These are phyloP conservation scores for Malus hybrid DNA, from an alignment of 331 rosid species.

Conservation along the genomic window DNA sequence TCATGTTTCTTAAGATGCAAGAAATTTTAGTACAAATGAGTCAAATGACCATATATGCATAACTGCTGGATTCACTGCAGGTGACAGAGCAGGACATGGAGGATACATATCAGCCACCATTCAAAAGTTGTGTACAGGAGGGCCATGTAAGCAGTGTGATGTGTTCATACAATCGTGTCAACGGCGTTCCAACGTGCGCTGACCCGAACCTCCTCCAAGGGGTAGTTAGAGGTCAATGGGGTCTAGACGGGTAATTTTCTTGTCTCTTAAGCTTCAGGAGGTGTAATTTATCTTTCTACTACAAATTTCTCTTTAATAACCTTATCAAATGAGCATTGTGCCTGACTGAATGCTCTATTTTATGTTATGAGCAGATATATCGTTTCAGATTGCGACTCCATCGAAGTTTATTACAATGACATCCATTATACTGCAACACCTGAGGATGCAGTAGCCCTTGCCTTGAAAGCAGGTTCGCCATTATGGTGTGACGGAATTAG, in stretches of 20 bases:
- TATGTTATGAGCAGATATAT: constrained; percentile 40
- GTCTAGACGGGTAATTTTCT: constrained; percentile 56
- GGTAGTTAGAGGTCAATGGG: constrained; percentile 65
- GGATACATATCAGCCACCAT: constrained; percentile 80
- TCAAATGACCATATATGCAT: not conserved
- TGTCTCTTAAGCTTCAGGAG: not conserved
- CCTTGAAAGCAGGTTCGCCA: constrained; percentile 55
- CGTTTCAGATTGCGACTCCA: constrained; percentile 80
- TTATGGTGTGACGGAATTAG: no score
- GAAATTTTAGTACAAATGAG: not conserved
- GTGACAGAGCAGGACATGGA: constrained; percentile 77
- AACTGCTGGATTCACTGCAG: constrained; percentile 13
- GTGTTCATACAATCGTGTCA: constrained; percentile 84
- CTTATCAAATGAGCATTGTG: not conserved
- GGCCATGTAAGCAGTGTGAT: constrained; percentile 84
- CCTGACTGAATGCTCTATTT: not conserved
- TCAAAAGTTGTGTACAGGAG: constrained; percentile 65
- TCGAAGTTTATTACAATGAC: constrained; percentile 46
- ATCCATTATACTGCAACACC: constrained; percentile 59
- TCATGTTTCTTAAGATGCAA: not conserved
- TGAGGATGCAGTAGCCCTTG: constrained; percentile 83
- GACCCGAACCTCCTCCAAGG: constrained; percentile 71
- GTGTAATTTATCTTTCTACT: not conserved
- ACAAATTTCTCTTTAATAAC: no score
- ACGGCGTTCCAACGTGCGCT: constrained; percentile 87